A percentile compares a stretch with the other conserved stretches of the same genome.
phyloP scores from a whole-genome alignment of 495 filamentous ascomycete species.

The Neohortaea acidophila region DNA sequence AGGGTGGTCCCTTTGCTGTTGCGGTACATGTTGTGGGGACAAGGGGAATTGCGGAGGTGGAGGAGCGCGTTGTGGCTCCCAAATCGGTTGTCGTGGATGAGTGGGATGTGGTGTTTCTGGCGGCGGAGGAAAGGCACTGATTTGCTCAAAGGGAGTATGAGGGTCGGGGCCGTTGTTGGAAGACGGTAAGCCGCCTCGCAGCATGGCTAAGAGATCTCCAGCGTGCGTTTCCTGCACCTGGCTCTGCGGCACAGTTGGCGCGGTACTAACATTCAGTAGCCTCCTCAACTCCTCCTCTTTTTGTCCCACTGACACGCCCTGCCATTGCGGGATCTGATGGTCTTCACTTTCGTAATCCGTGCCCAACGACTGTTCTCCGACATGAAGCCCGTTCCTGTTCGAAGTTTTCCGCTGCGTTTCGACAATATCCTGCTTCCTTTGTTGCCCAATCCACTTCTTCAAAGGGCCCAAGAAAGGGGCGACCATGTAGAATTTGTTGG shows the following conservation, averaged over 20 bases:
- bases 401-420: not conserved
- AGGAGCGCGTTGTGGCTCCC: conserved; percentile 3
- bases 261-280: conserved; percentile 6
- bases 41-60: conserved; percentile 15
- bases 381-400: not conserved
- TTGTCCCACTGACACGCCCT: too few species aligned
- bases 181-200: conserved; percentile 1
- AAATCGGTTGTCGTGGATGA: conserved; percentile 9
- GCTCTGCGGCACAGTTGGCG: not conserved
- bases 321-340: too few species aligned
- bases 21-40: conserved; percentile 1
- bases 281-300: conserved; percentile 7
- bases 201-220: conserved; percentile 9
- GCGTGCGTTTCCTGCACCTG: not conserved
- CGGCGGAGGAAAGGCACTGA: conserved; percentile 9
- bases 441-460: conserved; percentile 78
- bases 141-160: conserved; percentile 14
- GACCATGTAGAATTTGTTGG: conserved; percentile 95
- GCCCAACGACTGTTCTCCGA: too few species aligned
- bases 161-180: not conserved
- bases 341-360: too few species aligned
- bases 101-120: conserved; percentile 13
- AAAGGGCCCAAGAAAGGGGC: conserved; percentile 75
- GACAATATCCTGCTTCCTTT: conserved; percentile 42
- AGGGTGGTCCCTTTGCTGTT: conserved; percentile 17